Conservation (phyloP, 768 basidiomycete species). For the Cystobasidium ongulense region DNA sequence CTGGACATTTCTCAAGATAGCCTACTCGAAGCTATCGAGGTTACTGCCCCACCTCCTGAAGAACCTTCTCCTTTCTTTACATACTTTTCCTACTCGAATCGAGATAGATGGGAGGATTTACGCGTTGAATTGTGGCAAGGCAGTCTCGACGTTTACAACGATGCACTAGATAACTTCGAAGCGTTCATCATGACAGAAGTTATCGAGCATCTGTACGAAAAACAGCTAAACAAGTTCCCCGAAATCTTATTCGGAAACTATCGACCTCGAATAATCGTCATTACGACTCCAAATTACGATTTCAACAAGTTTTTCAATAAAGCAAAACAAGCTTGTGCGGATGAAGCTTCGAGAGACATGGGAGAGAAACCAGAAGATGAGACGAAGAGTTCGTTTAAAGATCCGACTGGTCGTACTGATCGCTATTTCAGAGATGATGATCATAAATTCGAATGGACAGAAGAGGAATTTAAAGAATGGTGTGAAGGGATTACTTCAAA, state of each 20-base stretch:
- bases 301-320: constrained; percentile 51
- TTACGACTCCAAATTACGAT: constrained; percentile 77
- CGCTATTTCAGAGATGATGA: constrained; percentile 71
- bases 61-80: neutral
- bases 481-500: constrained; percentile 9
- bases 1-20: constrained; percentile 8
- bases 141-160: constrained; percentile 31
- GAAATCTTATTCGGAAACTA: constrained; percentile 69
- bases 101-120: constrained; percentile 28
- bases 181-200: constrained; percentile 31
- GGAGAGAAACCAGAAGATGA: constrained; percentile 3
- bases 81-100: neutral
- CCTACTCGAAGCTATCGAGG: neutral
- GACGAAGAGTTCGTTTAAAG: constrained; percentile 44
- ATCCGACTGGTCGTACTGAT: constrained; percentile 67
- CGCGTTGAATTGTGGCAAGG: constrained; percentile 32
- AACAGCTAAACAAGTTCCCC: constrained; percentile 57
- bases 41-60: constrained; percentile 22
- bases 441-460: constrained; percentile 85
- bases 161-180: constrained; percentile 25
- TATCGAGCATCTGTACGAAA: constrained; percentile 45
- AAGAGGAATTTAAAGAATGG: constrained; percentile 68
- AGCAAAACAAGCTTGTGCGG: constrained; percentile 42
- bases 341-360: neutral
- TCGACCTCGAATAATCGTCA: constrained; percentile 60